These are phyloP conservation scores for Monilinia fructicola DNA, from an alignment of 2,329 filamentous ascomycete genomes.

Conservation along the genomic window DNA sequence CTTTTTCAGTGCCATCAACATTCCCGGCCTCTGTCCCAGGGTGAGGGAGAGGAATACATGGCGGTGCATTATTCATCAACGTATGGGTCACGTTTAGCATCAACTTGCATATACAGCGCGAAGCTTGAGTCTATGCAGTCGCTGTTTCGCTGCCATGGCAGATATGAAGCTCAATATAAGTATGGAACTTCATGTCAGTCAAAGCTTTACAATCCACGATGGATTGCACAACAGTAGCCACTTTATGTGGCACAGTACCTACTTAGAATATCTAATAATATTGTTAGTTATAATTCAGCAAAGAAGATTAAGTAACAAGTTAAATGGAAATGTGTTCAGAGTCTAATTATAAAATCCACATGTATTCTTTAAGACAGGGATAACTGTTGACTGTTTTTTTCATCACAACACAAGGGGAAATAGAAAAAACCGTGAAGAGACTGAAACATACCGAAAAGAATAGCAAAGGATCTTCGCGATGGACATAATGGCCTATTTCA, in stretches of 20 bases:
- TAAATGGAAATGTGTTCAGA: slow-evolving; percentile 20
- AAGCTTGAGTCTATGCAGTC: neutral
- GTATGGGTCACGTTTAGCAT: neutral
- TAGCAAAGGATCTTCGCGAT: neutral
- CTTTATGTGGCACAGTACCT: neutral
- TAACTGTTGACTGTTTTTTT: slow-evolving; percentile 26
- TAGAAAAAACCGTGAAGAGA: neutral
- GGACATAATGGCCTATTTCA: neutral
- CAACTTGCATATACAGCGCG: neutral
- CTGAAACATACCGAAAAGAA: slow-evolving; percentile 18
- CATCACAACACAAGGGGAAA: slow-evolving; percentile 17
- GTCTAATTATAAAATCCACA: slow-evolving; percentile 27
- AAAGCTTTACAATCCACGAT: neutral
- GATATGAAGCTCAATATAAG: neutral
- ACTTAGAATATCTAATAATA: slow-evolving; percentile 7
- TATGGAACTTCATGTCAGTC: neutral
- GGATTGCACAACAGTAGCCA: neutral
- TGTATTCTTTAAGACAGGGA: slow-evolving; percentile 25
- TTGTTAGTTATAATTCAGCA: slow-evolving; percentile 9
- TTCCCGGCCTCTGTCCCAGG: neutral
- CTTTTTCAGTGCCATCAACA: slow-evolving; percentile 6
- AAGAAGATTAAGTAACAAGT: neutral
- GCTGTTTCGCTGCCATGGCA: neutral
- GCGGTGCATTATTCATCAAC: neutral
- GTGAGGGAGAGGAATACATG: neutral